phyloP scores from a whole-genome alignment of 371 early-diverging fungal species.

The Rhizopus delemar region DNA sequence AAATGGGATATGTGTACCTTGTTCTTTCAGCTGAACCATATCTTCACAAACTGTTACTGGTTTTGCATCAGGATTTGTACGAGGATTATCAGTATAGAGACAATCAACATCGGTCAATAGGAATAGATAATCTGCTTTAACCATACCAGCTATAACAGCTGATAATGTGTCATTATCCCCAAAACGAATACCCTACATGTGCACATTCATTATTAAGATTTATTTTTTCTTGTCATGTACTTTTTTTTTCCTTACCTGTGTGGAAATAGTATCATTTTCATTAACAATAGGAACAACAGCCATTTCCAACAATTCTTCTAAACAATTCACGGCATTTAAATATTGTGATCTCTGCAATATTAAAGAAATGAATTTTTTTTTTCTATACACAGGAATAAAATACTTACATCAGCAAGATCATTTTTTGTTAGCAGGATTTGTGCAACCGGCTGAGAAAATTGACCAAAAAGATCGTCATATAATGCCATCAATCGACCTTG shows the following conservation, averaged over 20 bases:
- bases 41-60: constrained; percentile 83
- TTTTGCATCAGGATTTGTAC: constrained; percentile 84
- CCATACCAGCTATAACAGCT: constrained; percentile 94
- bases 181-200: constrained; percentile 79
- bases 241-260: constrained; percentile 41
- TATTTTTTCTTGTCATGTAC: neutral
- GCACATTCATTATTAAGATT: neutral
- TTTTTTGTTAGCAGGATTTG: constrained; percentile 91
- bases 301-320: constrained; percentile 85
- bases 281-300: constrained; percentile 95
- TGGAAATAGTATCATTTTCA: constrained; percentile 95
- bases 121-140: constrained; percentile 92
- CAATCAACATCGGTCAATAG: constrained; percentile 97
- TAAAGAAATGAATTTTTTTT: neutral
- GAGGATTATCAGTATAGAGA: constrained; percentile 94
- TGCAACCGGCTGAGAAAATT: constrained; percentile 89
- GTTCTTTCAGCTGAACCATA: constrained; percentile 70
- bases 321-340: constrained; percentile 91
- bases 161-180: constrained; percentile 97
- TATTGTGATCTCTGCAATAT: constrained; percentile 84
- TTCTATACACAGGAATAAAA: neutral
- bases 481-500: constrained; percentile 94
- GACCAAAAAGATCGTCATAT: constrained; percentile 90
- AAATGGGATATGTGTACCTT: constrained; percentile 21
- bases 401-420: constrained; percentile 84